Conservation (phyloP, 495 filamentous ascomycete species). For the Aspergillus affinis region DNA sequence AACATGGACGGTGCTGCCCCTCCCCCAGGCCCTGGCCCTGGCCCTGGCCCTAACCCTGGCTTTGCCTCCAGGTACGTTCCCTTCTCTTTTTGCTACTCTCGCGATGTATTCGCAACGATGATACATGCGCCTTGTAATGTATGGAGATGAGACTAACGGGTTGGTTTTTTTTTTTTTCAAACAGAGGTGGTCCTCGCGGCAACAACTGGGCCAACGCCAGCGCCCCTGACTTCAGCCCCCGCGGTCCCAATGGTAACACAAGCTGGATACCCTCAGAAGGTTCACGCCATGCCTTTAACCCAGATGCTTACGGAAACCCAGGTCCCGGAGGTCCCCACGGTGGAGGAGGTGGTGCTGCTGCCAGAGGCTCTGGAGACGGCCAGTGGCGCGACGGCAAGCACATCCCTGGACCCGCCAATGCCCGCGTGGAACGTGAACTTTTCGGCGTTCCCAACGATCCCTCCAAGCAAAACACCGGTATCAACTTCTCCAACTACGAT, state of each 20-base stretch:
- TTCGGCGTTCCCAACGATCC: slow-evolving; percentile 94
- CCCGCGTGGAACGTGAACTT: slow-evolving; percentile 88
- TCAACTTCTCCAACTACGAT: slow-evolving; percentile 99
- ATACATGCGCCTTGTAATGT: background rate
- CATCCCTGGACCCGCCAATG: slow-evolving; percentile 81
- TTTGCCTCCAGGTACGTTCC: slow-evolving; percentile 42
- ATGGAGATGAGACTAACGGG: background rate
- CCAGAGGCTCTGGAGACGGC: slow-evolving; percentile 86
- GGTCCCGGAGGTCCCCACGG: slow-evolving; percentile 51
- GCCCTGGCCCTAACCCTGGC: slow-evolving; percentile 34
- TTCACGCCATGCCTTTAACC: slow-evolving; percentile 54
- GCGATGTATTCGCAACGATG: background rate
- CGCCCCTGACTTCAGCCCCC: slow-evolving; percentile 68
- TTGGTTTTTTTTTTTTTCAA: background rate
- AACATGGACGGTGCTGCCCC: slow-evolving; percentile 44
- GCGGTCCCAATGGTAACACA: slow-evolving; percentile 51
- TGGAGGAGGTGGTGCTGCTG: slow-evolving; percentile 43
- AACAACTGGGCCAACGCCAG: slow-evolving; percentile 67
- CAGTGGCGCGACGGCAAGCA: slow-evolving; percentile 98
- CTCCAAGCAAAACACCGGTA: slow-evolving; percentile 90
- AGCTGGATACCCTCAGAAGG: slow-evolving; percentile 39
- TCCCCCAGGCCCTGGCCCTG: slow-evolving; percentile 25
- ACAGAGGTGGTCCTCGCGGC: slow-evolving; percentile 49
- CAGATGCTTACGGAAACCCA: slow-evolving; percentile 67
- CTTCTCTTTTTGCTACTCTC: background rate